Evolutionary conservation across 345 rosid species (phyloP).

Genomic region (Camelina sativa): DNA sequence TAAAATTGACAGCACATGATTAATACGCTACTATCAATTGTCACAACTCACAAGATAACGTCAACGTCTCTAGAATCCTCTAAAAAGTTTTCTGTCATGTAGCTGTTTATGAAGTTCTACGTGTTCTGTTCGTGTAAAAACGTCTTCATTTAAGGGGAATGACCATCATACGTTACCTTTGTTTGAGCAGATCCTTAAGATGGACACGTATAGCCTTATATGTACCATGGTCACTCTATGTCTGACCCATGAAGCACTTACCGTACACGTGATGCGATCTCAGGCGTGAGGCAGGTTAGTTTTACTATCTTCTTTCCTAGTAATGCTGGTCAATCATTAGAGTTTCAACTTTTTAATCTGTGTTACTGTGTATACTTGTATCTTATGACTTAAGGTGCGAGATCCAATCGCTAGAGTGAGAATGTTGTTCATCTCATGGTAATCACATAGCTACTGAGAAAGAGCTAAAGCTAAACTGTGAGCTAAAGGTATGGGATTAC

Average conservation of each 20-base stretch:
- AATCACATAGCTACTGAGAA: conserved; percentile 87
- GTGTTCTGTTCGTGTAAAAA: neutral
- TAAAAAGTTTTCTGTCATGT: neutral
- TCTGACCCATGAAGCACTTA: conserved; percentile 98
- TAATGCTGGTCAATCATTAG: neutral
- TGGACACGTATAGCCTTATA: conserved; percentile 97
- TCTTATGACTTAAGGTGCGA: conserved; percentile 60
- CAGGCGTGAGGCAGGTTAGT: conserved; percentile 82
- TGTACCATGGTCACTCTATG: conserved; percentile 98
- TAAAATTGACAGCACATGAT: neutral
- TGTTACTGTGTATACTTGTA: neutral
- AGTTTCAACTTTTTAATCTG: neutral
- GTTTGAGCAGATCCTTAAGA: conserved; percentile 75
- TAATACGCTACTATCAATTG: neutral
- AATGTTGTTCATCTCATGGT: conserved; percentile 53
- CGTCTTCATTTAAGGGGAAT: neutral
- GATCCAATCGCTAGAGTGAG: conserved; percentile 50
- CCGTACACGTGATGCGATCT: conserved; percentile 93
- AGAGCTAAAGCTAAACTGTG: conserved; percentile 52
- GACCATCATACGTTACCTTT: neutral
- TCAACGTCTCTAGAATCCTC: neutral
- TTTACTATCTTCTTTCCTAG: neutral
- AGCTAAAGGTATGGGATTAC: too few species aligned
- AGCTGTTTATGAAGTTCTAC: neutral
- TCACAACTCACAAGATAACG: neutral